Conservation (phyloP, 78 protist genomes). For the Planoprotostelium fungivorum region DNA sequence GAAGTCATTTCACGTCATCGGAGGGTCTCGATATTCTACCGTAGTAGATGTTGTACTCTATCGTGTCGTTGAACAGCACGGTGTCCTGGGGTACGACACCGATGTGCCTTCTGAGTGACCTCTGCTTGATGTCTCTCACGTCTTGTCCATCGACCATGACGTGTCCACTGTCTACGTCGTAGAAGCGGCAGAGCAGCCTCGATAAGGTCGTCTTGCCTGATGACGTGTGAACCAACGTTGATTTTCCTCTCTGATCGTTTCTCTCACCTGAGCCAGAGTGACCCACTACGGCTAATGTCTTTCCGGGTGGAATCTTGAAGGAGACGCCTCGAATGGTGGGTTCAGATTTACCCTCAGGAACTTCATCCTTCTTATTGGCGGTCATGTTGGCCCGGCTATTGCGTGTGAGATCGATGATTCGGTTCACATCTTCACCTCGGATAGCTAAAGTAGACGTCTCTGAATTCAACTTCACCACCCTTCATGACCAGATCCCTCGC, state of each 20-base stretch:
- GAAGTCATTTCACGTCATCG: no score
- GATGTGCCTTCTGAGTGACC: conserved; percentile 39
- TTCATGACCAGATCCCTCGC: background rate
- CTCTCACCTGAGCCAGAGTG: conserved; percentile 71
- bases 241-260: background rate
- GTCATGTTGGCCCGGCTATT: background rate
- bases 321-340: background rate
- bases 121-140: conserved; percentile 4
- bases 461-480: conserved; percentile 17
- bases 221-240: background rate
- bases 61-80: conserved; percentile 53
- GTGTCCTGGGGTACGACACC: conserved; percentile 72
- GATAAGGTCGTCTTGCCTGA: conserved; percentile 80
- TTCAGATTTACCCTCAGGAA: background rate
- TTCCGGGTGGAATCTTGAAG: conserved; percentile 30
- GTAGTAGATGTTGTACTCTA: conserved; percentile 60
- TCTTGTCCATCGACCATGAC: conserved; percentile 79
- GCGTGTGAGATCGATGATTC: background rate
- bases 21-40: no score
- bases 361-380: background rate
- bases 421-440: background rate
- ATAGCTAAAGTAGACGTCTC: conserved; percentile 17
- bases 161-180: conserved; percentile 69
- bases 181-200: conserved; percentile 71
- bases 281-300: conserved; percentile 76